These are phyloP conservation scores for Lactifluus hygrophoroides DNA, from an alignment of 768 basidiomycete species.

Conservation along the genomic window DNA sequence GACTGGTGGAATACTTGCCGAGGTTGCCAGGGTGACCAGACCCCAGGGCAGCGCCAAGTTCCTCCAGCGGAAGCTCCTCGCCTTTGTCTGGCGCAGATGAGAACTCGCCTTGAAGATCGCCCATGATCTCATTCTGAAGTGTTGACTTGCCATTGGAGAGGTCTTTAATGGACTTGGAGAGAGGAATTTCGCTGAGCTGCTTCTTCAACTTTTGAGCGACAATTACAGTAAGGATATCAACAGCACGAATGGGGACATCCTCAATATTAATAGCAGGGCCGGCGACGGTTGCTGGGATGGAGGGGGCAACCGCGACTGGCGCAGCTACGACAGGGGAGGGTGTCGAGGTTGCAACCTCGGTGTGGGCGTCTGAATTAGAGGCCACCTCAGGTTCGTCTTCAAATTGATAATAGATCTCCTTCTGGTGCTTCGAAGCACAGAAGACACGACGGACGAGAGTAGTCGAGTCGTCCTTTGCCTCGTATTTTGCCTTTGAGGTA, in stretches of 20 bases:
- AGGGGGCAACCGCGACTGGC: conserved; percentile 31
- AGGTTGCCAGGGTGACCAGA: conserved; percentile 77
- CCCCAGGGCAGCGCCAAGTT: conserved; percentile 79
- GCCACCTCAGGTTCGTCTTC: conserved; percentile 62
- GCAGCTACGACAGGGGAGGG: conserved; percentile 28
- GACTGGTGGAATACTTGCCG: conserved; percentile 88
- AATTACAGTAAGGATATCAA: conserved; percentile 79
- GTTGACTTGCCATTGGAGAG: conserved; percentile 98
- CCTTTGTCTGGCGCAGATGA: conserved; percentile 94
- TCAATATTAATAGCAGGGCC: conserved; percentile 56
- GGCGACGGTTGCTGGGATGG: conserved; percentile 37
- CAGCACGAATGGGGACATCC: conserved; percentile 85
- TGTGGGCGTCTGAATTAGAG: conserved; percentile 29
- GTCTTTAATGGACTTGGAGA: conserved; percentile 95
- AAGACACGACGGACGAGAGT: conserved; percentile 72
- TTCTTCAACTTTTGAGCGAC: conserved; percentile 99
- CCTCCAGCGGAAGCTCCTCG: conserved; percentile 93
- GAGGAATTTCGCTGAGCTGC: conserved; percentile 76
- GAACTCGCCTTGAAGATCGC: conserved; percentile 95
- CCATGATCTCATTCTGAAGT: conserved; percentile 96
- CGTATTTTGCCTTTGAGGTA: conserved; percentile 91
- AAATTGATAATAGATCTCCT: conserved; percentile 97
- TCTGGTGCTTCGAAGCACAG: conserved; percentile 90
- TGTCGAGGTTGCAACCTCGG: conserved; percentile 26
- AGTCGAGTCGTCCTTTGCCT: conserved; percentile 77